Evolutionary conservation across 495 filamentous ascomycete genomes (phyloP).

Genomic region (Zalerion maritima): DNA sequence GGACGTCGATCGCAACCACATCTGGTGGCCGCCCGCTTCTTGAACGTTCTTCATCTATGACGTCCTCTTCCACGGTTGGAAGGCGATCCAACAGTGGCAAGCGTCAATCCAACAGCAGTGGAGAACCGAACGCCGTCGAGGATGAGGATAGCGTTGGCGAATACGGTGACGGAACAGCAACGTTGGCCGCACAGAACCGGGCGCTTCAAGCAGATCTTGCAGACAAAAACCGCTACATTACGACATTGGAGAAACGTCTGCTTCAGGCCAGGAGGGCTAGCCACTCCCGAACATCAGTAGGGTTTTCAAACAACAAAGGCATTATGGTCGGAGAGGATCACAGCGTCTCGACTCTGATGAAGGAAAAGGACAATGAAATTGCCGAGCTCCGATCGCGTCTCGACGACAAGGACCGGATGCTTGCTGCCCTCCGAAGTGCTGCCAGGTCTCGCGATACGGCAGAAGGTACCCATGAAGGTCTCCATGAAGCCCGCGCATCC

Average conservation of each 20-base stretch:
- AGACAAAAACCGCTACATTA: constrained; percentile 94
- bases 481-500: constrained; percentile 29
- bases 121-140: constrained; percentile 28
- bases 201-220: constrained; percentile 83
- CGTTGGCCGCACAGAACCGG: constrained; percentile 62
- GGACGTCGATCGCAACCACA: constrained; percentile 64
- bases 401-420: constrained; percentile 93
- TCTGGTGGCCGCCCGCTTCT: constrained; percentile 41
- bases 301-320: constrained; percentile 43
- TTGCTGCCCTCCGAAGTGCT: constrained; percentile 73
- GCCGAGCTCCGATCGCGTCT: constrained; percentile 74
- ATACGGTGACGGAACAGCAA: constrained; percentile 77
- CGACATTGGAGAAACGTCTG: constrained; percentile 79
- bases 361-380: constrained; percentile 90
- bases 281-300: constrained; percentile 68
- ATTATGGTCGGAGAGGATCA: constrained; percentile 52
- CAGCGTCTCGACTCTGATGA: constrained; percentile 49
- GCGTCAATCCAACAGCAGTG: constrained; percentile 28
- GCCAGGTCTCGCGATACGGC: constrained; percentile 77
- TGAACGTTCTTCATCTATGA: constrained; percentile 50
- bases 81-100: constrained; percentile 24
- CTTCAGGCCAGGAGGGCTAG: constrained; percentile 85
- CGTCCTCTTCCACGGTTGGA: constrained; percentile 46
- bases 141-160: constrained; percentile 67
- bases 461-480: constrained; percentile 32